Evolutionary conservation across 2,329 filamentous ascomycete genomes (phyloP), one percentile per base, ranked within the genome.

Genomic region (Cercospora sesami): DNA sequence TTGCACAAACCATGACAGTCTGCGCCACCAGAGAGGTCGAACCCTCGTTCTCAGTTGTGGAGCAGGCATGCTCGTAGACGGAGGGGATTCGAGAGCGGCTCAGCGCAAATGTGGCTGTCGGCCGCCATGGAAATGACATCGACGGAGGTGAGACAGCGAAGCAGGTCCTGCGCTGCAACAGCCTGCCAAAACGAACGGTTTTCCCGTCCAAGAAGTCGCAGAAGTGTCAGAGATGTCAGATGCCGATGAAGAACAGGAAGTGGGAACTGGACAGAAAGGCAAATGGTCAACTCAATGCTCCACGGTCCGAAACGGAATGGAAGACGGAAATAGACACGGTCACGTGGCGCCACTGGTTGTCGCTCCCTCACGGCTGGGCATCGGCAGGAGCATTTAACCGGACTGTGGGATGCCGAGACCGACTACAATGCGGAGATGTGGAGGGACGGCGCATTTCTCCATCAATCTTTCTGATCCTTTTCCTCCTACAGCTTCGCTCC

Each of bases 381-480:
- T 58, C 53, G n/a, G 28, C 5, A 30, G n/a, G 16, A 26, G 26
- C 55, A 58, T 58, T 58, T 58, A 58, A 12, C 55, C 55, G 55
- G 55, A 8, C 33, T 3, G 33, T 39, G 14, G 14, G 33, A 39
- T 58, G 55, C 28, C 55, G 55, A 33, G 55, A 39, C 16, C 14
- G 55, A 21, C 55, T 4, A 18, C 33, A 31, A 18, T 51, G 60
- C 42, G 39, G 36, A 51, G 60, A 51, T 21, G 51, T 30, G n/a
- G 45, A 63, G 33, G 14, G 31, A 23, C 30, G 48, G 30, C 16
- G 62, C 18, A 48, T 64, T 64, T 45, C 62, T 64, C 53, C 62
- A 64, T 64, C 61, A 64, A 64, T 64, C 45, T n/a, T 42, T 42
- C 21, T 26, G 36, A 42, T 36, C 55, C 55, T 36, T 10, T 59